Conservation (phyloP, 495 filamentous ascomycete genomes). For the Penicillium atrosanguineum region DNA sequence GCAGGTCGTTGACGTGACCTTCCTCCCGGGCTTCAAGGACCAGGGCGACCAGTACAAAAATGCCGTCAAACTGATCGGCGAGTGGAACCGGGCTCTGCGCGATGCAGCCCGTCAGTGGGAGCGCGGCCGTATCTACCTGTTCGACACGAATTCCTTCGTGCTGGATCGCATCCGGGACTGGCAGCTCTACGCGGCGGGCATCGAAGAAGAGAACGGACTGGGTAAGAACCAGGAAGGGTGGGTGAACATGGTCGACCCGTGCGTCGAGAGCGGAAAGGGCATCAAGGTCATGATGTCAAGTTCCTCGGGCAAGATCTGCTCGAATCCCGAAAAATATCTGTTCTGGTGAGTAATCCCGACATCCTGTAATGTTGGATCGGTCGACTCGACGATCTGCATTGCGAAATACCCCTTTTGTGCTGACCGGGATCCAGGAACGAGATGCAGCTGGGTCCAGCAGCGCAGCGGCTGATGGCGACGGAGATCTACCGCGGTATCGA, state of each 20-base stretch:
- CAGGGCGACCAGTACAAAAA: constrained; percentile 37
- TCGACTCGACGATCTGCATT: constrained; percentile 6
- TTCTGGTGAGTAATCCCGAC: constrained; percentile 45
- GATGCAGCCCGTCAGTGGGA: constrained; percentile 39
- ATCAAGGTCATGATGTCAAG: constrained; percentile 38
- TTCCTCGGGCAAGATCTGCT: constrained; percentile 27
- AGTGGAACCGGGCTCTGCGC: constrained; percentile 49
- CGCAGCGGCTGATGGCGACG: constrained; percentile 47
- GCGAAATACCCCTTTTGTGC: constrained; percentile 1
- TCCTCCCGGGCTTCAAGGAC: constrained; percentile 43
- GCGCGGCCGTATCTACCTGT: constrained; percentile 46
- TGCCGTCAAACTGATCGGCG: constrained; percentile 35
- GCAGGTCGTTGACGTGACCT: constrained; percentile 49
- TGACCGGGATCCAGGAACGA: constrained; percentile 43
- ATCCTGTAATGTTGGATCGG: background rate
- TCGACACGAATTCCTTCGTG: constrained; percentile 50
- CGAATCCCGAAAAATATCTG: constrained; percentile 47
- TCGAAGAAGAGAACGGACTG: constrained; percentile 42
- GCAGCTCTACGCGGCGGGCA: constrained; percentile 42
- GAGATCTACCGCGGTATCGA: constrained; percentile 47
- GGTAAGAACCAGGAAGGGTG: constrained; percentile 40
- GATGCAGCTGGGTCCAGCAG: constrained; percentile 49
- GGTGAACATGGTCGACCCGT: constrained; percentile 39
- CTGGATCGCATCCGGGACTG: constrained; percentile 47
- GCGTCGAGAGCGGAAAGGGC: constrained; percentile 30